Conservation (phyloP, 1,284 basidiomycete genomes). For the Fistulinella cinereoalba region DNA sequence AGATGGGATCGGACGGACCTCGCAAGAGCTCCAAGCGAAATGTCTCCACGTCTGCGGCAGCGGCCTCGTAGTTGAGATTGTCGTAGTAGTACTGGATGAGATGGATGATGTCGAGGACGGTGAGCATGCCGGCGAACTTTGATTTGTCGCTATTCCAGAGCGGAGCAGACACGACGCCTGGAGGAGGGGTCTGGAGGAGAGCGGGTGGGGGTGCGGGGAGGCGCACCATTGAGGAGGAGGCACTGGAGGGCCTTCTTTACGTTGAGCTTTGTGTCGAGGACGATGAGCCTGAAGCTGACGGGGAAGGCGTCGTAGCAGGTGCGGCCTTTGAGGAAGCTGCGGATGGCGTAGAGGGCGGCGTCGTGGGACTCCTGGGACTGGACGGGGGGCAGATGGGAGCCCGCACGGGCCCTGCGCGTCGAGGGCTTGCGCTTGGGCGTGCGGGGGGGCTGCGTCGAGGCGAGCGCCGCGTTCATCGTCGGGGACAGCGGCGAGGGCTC, state of each 20-base stretch:
- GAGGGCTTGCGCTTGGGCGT: conserved; percentile 41
- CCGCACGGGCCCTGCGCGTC: conserved; percentile 48
- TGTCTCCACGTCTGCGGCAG: conserved; percentile 90
- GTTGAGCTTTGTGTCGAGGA: conserved; percentile 91
- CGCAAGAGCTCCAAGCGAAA: conserved; percentile 86
- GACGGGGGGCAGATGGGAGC: conserved; percentile 57
- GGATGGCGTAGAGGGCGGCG: conserved; percentile 73
- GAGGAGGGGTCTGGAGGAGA: background rate
- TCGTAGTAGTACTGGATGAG: conserved; percentile 96
- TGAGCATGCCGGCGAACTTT: conserved; percentile 93
- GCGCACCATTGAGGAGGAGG: conserved; percentile 80
- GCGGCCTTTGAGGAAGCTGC: conserved; percentile 80
- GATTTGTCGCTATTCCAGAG: conserved; percentile 96
- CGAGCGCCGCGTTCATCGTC: conserved; percentile 41
- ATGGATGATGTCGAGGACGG: conserved; percentile 93
- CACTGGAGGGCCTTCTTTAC: conserved; percentile 93
- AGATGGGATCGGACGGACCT: conserved; percentile 49
- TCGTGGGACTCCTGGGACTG: conserved; percentile 64
- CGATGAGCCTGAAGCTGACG: conserved; percentile 93
- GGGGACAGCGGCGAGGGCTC: conserved; percentile 2
- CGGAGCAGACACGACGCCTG: conserved; percentile 96
- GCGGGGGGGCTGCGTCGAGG: conserved; percentile 29
- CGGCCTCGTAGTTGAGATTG: conserved; percentile 83
- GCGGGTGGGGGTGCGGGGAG: background rate
- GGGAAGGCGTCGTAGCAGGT: conserved; percentile 95